Base-by-base conservation (phyloP, 352 stramenopile genomes). In the Phytophthora fragariaefolia region DNA sequence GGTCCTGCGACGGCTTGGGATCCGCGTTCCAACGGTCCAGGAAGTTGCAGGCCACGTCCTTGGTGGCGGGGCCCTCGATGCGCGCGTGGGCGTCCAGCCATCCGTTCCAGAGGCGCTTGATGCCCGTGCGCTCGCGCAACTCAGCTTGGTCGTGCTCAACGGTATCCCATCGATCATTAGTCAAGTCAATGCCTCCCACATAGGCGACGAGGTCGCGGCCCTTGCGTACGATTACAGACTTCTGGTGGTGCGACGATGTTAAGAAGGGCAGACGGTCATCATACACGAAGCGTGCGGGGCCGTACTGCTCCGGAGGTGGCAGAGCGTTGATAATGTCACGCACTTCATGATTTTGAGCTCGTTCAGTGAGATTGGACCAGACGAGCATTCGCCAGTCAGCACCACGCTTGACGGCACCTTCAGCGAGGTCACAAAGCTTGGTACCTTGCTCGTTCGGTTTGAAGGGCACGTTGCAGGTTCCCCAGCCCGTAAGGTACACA, bases 191-290 rank as follows among this genome's bases (percentile, higher is more conserved):
- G 6, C 81, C 83, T 17, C 83, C 83, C 4, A 90, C 57, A 42
- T 82, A 89, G 3, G 76, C 80, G 8, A 79, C 50, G 17, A 85
- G 74, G 20, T 74, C 46, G 18, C 66, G 43, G 30, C 76, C 65
- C 23, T 74, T 82, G 22, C 77, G 75, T 7, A 92, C 54, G 12
- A 89, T 71, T 15, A 92, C 61, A 15, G 80, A 86, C 52, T 92
- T 91, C 59, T 92, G 83, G 50, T 92, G 83, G 26, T 90, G 80
- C 32, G 84, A 85, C 22, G 79, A 85, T 32, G 80, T 88, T 8
- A 65, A 28, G 38, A 85, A 69, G 9, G 84, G 82, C 55, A 91
- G 53, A 24, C 84, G 84, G 38, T 92, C 77, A 63, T 92, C 84
- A 9, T 87, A 90, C 17, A 90, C 60, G 54, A 82, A 88, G 23